Evolutionary conservation across 164 flowering plant genomes (phyloP).

Genomic region (Liriodendron chinense): DNA sequence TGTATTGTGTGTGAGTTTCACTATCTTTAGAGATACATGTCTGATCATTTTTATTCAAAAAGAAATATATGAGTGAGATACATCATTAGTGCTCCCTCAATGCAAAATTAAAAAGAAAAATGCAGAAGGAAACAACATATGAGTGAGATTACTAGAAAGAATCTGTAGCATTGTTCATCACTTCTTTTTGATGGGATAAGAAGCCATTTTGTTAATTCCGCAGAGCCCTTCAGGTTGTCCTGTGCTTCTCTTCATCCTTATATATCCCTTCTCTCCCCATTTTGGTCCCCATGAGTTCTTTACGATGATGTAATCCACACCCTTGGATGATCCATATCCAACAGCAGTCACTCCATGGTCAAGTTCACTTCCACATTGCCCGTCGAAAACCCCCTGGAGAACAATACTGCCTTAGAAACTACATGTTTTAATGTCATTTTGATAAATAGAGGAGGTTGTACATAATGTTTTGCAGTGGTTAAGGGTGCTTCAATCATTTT

Average conservation of each 20-base stretch:
- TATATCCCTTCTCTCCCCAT: slow-evolving; percentile 88
- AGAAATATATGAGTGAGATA: not conserved
- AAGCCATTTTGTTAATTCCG: slow-evolving; percentile 79
- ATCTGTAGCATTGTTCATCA: slow-evolving; percentile 2
- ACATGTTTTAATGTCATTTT: not conserved
- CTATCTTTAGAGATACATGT: not conserved
- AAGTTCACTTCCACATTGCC: slow-evolving; percentile 64
- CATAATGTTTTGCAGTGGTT: not conserved
- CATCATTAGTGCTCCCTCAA: not conserved
- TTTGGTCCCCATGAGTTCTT: slow-evolving; percentile 84
- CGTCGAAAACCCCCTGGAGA: slow-evolving; percentile 76
- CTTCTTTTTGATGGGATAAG: slow-evolving; percentile 64
- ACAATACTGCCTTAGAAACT: not conserved
- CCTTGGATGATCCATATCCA: slow-evolving; percentile 68
- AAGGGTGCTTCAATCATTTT: too few relatives aligned
- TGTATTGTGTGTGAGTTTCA: not conserved
- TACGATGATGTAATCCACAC: slow-evolving; percentile 65
- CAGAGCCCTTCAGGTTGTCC: slow-evolving; percentile 65
- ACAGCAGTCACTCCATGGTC: slow-evolving; percentile 88
- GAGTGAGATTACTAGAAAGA: not conserved
- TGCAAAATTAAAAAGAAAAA: not conserved
- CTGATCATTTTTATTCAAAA: not conserved
- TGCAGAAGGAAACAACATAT: not conserved
- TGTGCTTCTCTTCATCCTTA: slow-evolving; percentile 75
- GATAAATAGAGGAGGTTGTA: not conserved